phyloP scores from a whole-genome alignment of 257 asterid genomes.

The Penstemon davidsonii region DNA sequence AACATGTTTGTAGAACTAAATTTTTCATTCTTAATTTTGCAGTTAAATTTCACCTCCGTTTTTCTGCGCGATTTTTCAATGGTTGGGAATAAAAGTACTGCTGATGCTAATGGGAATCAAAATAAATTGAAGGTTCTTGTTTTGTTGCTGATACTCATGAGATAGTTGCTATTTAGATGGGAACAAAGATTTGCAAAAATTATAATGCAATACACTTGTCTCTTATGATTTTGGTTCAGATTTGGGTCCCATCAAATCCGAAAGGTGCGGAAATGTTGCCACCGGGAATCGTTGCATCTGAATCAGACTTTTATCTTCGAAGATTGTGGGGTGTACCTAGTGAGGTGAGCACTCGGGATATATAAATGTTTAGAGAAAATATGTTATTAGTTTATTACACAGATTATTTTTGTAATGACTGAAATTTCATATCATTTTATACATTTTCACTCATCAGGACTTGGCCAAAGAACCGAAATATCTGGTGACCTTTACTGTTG shows the following conservation, averaged over 20 bases:
- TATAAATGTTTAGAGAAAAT: neutral
- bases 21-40: conserved; percentile 32
- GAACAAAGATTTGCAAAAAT: neutral
- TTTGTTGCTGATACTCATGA: conserved; percentile 16
- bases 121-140: conserved; percentile 52
- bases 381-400: too few relatives aligned
- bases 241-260: conserved; percentile 81
- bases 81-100: conserved; percentile 31
- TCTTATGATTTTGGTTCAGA: conserved; percentile 37
- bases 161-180: neutral
- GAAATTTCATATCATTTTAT: conserved; percentile 3
- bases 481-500: conserved; percentile 70
- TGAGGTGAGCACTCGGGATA: conserved; percentile 48
- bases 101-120: conserved; percentile 28
- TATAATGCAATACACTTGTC: neutral
- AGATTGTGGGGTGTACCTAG: conserved; percentile 82
- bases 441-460: conserved; percentile 50
- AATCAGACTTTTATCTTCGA: conserved; percentile 66
- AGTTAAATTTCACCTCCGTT: conserved; percentile 57
- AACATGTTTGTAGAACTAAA: conserved; percentile 3
- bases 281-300: conserved; percentile 61
- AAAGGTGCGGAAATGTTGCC: conserved; percentile 86
- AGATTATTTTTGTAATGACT: neutral
- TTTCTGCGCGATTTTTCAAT: conserved; percentile 40
- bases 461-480: conserved; percentile 52